Percentiles rank a stretch among this genome's conserved stretches.
Evolutionary conservation across 2,329 filamentous ascomycete species (phyloP).

Genomic region (Microdochium trichocladiopsis): DNA sequence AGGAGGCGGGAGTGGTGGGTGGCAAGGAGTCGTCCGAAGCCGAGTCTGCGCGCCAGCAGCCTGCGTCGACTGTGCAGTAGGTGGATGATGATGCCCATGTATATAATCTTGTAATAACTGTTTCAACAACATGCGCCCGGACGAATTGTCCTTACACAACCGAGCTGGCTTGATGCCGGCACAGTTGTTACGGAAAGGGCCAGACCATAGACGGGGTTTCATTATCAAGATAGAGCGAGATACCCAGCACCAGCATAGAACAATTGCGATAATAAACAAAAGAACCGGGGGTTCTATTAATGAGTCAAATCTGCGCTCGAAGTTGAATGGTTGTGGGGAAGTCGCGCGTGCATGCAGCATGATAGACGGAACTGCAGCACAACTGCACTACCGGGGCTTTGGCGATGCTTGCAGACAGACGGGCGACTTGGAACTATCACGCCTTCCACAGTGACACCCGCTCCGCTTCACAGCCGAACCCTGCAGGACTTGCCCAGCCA

Average conservation of each 20-base stretch:
- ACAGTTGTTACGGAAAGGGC: not conserved
- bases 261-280: too few relatives aligned
- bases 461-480: too few relatives aligned
- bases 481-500: too few relatives aligned
- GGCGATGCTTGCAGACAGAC: too few relatives aligned
- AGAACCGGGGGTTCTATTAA: too few relatives aligned
- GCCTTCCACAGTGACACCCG: too few relatives aligned
- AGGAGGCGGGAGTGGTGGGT: not conserved
- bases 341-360: too few relatives aligned
- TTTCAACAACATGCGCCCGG: not conserved
- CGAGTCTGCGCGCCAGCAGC: not conserved
- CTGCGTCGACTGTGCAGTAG: not conserved
- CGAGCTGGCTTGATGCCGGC: not conserved
- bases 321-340: too few relatives aligned
- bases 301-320: too few relatives aligned
- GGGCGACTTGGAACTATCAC: too few relatives aligned
- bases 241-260: not conserved
- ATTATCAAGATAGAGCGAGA: not conserved
- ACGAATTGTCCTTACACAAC: not conserved
- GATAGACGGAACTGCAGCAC: too few relatives aligned
- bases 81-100: not conserved
- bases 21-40: not conserved
- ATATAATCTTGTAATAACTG: not conserved
- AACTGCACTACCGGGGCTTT: too few relatives aligned
- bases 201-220: not conserved